Conservation (phyloP, 768 basidiomycete genomes). For the Trametes elegans region DNA sequence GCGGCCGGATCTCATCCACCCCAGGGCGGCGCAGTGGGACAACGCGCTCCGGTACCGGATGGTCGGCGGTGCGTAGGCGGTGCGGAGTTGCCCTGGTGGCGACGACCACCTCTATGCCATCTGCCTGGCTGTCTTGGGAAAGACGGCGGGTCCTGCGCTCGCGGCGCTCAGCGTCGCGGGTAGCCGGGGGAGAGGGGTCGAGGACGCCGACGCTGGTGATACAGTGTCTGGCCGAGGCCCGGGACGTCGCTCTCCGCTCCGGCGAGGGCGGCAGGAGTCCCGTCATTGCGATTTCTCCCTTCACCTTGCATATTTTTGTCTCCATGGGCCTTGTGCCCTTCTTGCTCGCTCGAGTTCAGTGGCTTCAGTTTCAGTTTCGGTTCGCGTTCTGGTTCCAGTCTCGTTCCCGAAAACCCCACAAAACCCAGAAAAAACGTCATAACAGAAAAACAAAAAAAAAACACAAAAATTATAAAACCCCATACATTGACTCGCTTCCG, state of each 20-base stretch:
- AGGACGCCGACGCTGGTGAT: neutral
- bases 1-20: slow-evolving; percentile 11
- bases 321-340: too few species aligned
- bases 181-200: neutral
- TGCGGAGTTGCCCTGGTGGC: neutral
- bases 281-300: neutral
- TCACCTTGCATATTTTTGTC: neutral
- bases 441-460: too few species aligned
- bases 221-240: neutral
- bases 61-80: neutral
- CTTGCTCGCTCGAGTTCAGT: too few species aligned
- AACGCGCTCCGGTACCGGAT: slow-evolving; percentile 16
- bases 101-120: too few species aligned
- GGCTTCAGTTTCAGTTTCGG: too few species aligned
- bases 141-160: neutral
- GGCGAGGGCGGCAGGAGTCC: neutral
- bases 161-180: neutral
- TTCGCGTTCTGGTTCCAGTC: too few species aligned
- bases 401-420: too few species aligned
- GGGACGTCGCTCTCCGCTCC: neutral
- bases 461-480: too few species aligned
- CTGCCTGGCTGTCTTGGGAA: neutral
- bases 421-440: too few species aligned
- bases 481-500: too few species aligned
- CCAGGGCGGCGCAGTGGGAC: slow-evolving; percentile 14